A percentile compares a stretch with the other conserved stretches of the same genome.
phyloP scores from a whole-genome alignment of 257 asterid species.

The Solanum dulcamara region DNA sequence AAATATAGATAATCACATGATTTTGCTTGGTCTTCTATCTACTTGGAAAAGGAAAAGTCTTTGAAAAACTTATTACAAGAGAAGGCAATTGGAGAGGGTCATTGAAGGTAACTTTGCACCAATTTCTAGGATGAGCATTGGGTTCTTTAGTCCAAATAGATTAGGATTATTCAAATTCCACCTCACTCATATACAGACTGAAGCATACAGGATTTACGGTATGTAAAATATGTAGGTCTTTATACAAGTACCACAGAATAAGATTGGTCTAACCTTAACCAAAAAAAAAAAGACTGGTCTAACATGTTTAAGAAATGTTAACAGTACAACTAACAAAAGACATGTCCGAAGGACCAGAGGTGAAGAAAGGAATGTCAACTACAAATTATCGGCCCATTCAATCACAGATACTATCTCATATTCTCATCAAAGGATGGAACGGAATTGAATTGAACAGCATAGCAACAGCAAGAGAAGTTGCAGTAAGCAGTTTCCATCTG shows the following conservation, averaged over 20 bases:
- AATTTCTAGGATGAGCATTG: not conserved
- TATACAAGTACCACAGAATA: not conserved
- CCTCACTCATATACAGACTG: not conserved
- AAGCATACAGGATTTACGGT: not conserved
- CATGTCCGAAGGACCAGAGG: not conserved
- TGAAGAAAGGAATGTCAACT: not conserved
- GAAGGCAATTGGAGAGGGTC: not conserved
- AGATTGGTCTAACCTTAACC: no score
- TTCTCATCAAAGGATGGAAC: not conserved
- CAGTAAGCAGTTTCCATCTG: not conserved
- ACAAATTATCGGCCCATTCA: not conserved
- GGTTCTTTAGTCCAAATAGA: not conserved
- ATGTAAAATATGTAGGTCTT: not conserved
- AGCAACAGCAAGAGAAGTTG: not conserved
- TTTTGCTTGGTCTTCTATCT: not conserved
- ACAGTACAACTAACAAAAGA: not conserved
- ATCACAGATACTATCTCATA: not conserved
- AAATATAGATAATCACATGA: not conserved
- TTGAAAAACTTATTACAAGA: not conserved
- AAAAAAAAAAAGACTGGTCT: no score
- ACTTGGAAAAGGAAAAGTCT: not conserved
- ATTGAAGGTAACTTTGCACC: not conserved
- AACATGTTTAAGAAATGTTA: not conserved
- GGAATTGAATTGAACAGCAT: not conserved
- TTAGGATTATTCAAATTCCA: not conserved